Percentiles rank a stretch among this genome's conserved stretches.
Evolutionary conservation across 176 grass and related monocot species (phyloP).

Genomic region (Aegilops umbellulata): DNA sequence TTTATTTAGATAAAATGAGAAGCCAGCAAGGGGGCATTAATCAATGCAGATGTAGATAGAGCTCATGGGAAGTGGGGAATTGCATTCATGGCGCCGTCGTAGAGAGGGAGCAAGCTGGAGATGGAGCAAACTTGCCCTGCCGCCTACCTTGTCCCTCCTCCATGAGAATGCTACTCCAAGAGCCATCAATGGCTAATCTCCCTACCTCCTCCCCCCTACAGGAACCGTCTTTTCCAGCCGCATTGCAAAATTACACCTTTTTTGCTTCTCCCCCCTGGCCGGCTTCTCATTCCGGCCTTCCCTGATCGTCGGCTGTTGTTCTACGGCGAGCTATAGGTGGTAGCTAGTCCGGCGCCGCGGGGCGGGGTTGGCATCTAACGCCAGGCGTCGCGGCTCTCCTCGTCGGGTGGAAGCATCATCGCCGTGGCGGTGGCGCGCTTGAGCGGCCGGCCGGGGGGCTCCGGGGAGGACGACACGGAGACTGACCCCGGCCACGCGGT

Average conservation of each 20-base stretch:
- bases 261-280: neutral
- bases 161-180: neutral
- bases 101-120: neutral
- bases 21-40: neutral
- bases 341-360: neutral
- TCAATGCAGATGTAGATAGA: constrained; percentile 1
- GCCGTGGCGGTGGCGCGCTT: constrained; percentile 12
- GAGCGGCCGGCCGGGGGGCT: constrained; percentile 1
- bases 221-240: neutral
- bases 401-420: constrained; percentile 30
- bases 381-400: constrained; percentile 63
- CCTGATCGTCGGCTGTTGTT: neutral
- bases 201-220: neutral
- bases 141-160: neutral
- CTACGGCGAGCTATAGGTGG: neutral
- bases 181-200: neutral
- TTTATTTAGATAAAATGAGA: constrained; percentile 9
- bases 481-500: neutral
- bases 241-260: neutral
- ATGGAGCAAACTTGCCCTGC: neutral
- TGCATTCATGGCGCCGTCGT: constrained; percentile 28
- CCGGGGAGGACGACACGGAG: constrained; percentile 45
- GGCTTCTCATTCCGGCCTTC: neutral
- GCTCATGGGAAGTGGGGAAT: constrained; percentile 11
- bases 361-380: neutral